phyloP scores from a whole-genome alignment of 768 basidiomycete genomes.

The Cystofilobasidium macerans region DNA sequence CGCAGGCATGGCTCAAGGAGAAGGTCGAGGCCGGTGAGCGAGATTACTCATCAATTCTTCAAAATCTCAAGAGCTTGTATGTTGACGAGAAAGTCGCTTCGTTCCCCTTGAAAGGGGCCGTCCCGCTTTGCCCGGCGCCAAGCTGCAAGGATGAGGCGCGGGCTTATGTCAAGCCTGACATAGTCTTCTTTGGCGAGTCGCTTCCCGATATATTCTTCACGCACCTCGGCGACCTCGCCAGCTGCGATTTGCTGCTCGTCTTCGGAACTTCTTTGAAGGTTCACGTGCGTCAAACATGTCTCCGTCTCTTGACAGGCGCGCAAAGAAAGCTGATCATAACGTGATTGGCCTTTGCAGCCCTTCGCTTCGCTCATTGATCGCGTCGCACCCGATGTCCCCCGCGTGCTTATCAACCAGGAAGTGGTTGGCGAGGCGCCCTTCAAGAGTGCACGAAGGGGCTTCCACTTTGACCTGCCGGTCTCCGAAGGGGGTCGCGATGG shows the following conservation, averaged over 20 bases:
- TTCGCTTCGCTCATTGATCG: conserved; percentile 66
- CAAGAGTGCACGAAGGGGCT: conserved; percentile 47
- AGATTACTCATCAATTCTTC: conserved; percentile 40
- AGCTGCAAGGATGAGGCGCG: background rate
- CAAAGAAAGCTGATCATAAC: no score
- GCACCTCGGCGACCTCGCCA: background rate
- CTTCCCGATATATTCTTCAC: background rate
- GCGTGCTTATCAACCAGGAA: conserved; percentile 83
- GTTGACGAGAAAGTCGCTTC: no score
- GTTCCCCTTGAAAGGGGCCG: background rate
- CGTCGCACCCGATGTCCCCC: conserved; percentile 52
- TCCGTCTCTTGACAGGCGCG: background rate
- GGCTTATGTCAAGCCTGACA: conserved; percentile 86
- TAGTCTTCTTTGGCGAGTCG: conserved; percentile 81
- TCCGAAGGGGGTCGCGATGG: conserved; percentile 36
- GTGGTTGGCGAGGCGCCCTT: conserved; percentile 56
- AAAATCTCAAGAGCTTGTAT: no score
- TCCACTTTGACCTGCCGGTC: conserved; percentile 45
- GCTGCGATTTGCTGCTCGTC: conserved; percentile 74
- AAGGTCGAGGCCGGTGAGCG: conserved; percentile 49
- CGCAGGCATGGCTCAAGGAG: conserved; percentile 56
- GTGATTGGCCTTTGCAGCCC: conserved; percentile 45
- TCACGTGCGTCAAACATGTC: background rate
- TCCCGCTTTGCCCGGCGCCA: conserved; percentile 10
- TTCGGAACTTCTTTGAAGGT: conserved; percentile 84